These are phyloP conservation scores for Venturia asperata DNA, from an alignment of 2,329 filamentous ascomycete genomes.

Conservation along the genomic window DNA sequence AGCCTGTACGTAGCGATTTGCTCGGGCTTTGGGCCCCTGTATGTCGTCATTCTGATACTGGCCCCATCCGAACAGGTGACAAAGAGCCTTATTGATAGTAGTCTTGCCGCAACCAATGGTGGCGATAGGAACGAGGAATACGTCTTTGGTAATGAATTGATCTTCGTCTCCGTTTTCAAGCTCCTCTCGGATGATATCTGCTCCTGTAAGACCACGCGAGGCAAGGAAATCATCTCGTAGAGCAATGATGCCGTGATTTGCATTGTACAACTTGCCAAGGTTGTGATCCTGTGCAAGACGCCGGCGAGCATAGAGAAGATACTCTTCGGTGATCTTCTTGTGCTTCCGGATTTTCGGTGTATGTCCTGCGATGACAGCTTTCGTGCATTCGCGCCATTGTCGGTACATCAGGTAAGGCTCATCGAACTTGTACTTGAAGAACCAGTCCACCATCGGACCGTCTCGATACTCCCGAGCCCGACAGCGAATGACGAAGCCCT, in stretches of 20 bases:
- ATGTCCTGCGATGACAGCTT: constrained; percentile 70
- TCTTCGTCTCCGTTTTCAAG: constrained; percentile 47
- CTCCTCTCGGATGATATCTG: constrained; percentile 77
- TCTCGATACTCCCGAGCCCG: constrained; percentile 52
- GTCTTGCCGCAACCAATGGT: constrained; percentile 97
- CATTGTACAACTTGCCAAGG: constrained; percentile 64
- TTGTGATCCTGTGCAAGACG: constrained; percentile 62
- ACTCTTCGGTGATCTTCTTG: constrained; percentile 80
- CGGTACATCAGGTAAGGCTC: constrained; percentile 98
- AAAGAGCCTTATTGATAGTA: constrained; percentile 74
- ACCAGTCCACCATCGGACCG: constrained; percentile 77
- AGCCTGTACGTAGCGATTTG: constrained; percentile 67
- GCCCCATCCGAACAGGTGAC: constrained; percentile 80
- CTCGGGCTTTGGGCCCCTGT: constrained; percentile 63
- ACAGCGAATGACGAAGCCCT: constrained; percentile 94
- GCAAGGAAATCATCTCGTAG: constrained; percentile 81
- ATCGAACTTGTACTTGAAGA: constrained; percentile 99
- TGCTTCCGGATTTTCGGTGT: constrained; percentile 80
- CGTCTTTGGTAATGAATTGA: constrained; percentile 52
- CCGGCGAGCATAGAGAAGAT: constrained; percentile 71
- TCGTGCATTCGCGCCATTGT: constrained; percentile 97
- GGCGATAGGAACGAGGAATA: constrained; percentile 83
- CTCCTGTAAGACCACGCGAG: constrained; percentile 75
- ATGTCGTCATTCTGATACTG: constrained; percentile 98
- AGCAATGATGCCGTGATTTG: constrained; percentile 91